phyloP scores from a whole-genome alignment of 257 asterid species.

The Agastache rugosa region DNA sequence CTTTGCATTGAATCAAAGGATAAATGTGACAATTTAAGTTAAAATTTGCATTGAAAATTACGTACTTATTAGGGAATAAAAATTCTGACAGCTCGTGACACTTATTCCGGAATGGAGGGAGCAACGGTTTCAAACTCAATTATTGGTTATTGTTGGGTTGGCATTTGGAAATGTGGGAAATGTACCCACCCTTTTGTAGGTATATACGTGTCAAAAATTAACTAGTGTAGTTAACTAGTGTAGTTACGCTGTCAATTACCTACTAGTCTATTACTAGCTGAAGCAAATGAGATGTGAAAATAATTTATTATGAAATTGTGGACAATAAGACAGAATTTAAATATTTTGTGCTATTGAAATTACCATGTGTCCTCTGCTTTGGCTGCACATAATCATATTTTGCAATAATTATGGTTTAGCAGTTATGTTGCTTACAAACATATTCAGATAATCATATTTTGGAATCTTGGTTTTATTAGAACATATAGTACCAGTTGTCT shows the following conservation, averaged over 20 bases:
- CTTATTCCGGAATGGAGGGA: no score
- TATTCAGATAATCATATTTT: neutral
- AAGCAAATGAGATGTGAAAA: neutral
- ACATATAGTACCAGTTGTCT: no score
- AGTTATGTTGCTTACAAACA: neutral
- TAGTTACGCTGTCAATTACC: constrained; percentile 2
- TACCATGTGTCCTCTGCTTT: neutral
- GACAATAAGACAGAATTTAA: neutral
- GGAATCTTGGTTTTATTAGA: neutral
- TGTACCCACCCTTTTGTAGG: neutral
- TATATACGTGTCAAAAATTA: neutral
- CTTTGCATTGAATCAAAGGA: no score
- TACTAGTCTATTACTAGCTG: neutral
- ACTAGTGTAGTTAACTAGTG: neutral
- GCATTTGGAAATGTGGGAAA: neutral
- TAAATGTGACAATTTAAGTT: no score
- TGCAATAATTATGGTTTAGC: neutral
- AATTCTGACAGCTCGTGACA: no score
- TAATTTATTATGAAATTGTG: no score
- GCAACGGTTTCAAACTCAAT: no score
- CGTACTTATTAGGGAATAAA: no score
- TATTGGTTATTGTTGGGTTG: constrained; percentile 2
- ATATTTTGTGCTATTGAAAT: neutral
- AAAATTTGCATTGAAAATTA: no score
- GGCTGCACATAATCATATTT: neutral